These are phyloP conservation scores for Russula sp. DNA, from an alignment of 768 basidiomycete species.

Conservation along the genomic window DNA sequence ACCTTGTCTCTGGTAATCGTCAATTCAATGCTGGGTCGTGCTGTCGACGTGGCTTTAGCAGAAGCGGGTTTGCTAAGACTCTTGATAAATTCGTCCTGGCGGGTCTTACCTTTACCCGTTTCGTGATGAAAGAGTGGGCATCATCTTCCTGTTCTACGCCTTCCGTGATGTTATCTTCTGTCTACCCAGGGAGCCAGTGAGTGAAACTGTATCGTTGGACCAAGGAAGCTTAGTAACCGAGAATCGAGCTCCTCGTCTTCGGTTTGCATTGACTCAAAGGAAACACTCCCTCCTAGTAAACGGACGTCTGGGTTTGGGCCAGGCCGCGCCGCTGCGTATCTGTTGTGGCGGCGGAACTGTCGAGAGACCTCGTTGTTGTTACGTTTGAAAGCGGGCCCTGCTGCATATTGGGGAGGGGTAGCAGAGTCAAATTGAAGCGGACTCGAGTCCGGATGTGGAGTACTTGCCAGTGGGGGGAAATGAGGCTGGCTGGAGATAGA, in stretches of 20 bases:
- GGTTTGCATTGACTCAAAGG: conserved; percentile 35
- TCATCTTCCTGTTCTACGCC: conserved; percentile 48
- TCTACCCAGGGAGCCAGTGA: conserved; percentile 82
- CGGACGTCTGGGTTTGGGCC: conserved; percentile 28
- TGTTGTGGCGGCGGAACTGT: conserved; percentile 35
- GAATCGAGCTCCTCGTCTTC: conserved; percentile 46
- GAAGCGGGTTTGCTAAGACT: conserved; percentile 39
- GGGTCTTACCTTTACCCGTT: conserved; percentile 35
- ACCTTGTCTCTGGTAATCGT: conserved; percentile 46
- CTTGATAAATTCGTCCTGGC: conserved; percentile 43
- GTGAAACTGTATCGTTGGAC: conserved; percentile 80
- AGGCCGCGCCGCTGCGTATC: conserved; percentile 44
- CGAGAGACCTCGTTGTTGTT: conserved; percentile 28
- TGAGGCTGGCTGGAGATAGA: conserved; percentile 63
- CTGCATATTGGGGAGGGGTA: conserved; percentile 29
- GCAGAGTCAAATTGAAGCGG: conserved; percentile 36
- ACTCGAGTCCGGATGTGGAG: conserved; percentile 36
- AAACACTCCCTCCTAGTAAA: conserved; percentile 31
- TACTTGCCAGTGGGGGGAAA: conserved; percentile 55
- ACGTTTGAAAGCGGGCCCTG: conserved; percentile 19
- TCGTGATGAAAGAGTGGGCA: conserved; percentile 35
- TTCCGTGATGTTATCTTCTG: conserved; percentile 48
- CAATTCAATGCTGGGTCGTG: conserved; percentile 67
- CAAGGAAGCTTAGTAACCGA: conserved; percentile 68
- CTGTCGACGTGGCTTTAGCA: conserved; percentile 41